Evolutionary conservation across 495 filamentous ascomycete genomes (phyloP).

Genomic region (Sordaria brevicollis): DNA sequence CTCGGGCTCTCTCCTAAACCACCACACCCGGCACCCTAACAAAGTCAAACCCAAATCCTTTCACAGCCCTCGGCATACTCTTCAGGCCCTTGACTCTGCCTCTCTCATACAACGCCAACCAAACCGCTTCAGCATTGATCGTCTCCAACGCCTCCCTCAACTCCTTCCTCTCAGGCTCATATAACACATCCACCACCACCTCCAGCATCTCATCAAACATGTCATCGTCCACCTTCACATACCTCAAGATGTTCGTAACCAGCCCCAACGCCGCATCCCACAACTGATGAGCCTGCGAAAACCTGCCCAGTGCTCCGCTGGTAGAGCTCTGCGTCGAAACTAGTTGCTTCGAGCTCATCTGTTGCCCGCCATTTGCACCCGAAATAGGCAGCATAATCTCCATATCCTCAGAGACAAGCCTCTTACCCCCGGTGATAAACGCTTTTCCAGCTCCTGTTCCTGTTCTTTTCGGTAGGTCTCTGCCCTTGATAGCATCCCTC

Average conservation of each 20-base stretch:
- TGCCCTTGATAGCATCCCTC: conserved; percentile 18
- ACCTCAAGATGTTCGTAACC: conserved; percentile 40
- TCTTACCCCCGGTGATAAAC: conserved; percentile 5
- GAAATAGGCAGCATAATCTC: conserved; percentile 21
- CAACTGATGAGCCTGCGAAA: conserved; percentile 42
- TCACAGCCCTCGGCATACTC: conserved; percentile 25
- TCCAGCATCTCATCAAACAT: conserved; percentile 60
- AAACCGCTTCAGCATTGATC: conserved; percentile 62
- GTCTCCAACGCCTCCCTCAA: conserved; percentile 44
- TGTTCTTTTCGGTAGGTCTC: conserved; percentile 27
- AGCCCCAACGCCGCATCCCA: conserved; percentile 50
- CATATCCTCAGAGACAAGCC: not conserved
- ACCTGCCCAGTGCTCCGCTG: conserved; percentile 31
- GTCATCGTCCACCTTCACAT: conserved; percentile 49
- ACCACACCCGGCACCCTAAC: conserved; percentile 1
- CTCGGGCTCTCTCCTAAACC: not conserved
- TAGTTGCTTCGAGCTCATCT: conserved; percentile 15
- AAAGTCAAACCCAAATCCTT: conserved; percentile 32
- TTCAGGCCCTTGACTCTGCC: conserved; percentile 23
- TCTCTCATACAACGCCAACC: conserved; percentile 45
- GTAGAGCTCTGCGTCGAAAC: conserved; percentile 13
- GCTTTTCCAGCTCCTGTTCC: conserved; percentile 11
- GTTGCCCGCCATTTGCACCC: not conserved
- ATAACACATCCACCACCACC: conserved; percentile 42
- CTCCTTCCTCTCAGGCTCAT: conserved; percentile 26